Evolutionary conservation across 2,329 filamentous ascomycete genomes (phyloP).

Genomic region (Nemania sp.): DNA sequence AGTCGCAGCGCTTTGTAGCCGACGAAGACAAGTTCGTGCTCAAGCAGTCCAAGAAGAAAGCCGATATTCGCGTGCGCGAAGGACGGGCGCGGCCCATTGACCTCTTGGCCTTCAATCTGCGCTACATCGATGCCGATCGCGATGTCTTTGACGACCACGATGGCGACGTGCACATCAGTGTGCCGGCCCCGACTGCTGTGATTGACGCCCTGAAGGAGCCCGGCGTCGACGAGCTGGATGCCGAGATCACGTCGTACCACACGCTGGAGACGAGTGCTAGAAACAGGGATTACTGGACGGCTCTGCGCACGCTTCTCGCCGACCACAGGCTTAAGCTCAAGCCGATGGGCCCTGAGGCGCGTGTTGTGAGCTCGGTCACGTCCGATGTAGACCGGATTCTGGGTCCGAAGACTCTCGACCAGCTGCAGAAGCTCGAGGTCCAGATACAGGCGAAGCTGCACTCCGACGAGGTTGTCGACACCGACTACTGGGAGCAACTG

Average conservation of each 20-base stretch:
- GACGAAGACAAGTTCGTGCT: conserved; percentile 96
- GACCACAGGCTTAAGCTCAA: conserved; percentile 71
- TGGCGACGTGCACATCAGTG: conserved; percentile 69
- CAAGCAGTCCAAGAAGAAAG: conserved; percentile 97
- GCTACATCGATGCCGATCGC: conserved; percentile 82
- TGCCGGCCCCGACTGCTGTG: conserved; percentile 79
- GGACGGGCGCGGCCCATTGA: conserved; percentile 91
- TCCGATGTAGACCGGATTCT: conserved; percentile 88
- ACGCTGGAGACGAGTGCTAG: conserved; percentile 75
- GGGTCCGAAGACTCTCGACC: conserved; percentile 79
- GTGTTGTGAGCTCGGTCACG: conserved; percentile 79
- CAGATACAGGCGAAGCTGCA: conserved; percentile 86
- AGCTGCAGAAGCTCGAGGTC: conserved; percentile 82
- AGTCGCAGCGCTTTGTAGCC: conserved; percentile 81
- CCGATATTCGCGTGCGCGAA: conserved; percentile 89
- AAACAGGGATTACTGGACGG: conserved; percentile 91
- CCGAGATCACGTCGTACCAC: conserved; percentile 79
- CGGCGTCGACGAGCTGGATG: conserved; percentile 75
- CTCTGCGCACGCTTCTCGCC: conserved; percentile 80
- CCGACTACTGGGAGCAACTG: conserved; percentile 96
- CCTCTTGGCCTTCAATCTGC: conserved; percentile 86
- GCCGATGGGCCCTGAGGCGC: conserved; percentile 64
- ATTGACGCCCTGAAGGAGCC: conserved; percentile 70
- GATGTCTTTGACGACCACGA: conserved; percentile 87
- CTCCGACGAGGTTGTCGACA: conserved; percentile 90